A percentile compares a stretch with the other conserved stretches of the same genome.
phyloP scores from a whole-genome alignment of 2,329 filamentous ascomycete species.

The Pseudocercospora pini-densiflorae region DNA sequence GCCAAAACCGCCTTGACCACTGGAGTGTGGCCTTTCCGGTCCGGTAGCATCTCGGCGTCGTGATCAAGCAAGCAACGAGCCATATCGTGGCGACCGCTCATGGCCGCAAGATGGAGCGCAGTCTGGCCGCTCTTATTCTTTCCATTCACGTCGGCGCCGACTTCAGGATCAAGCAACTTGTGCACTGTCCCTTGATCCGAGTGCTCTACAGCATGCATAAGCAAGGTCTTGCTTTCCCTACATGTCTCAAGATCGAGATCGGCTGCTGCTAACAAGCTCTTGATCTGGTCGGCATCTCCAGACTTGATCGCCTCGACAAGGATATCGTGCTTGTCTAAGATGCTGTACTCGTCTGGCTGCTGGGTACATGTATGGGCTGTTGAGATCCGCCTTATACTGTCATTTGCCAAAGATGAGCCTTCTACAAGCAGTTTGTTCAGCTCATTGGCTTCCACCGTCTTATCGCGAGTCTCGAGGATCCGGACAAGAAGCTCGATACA shows the following conservation, averaged over 20 bases:
- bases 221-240: conserved; percentile 25
- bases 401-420: conserved; percentile 13
- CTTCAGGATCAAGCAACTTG: conserved; percentile 25
- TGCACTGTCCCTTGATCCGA: conserved; percentile 25
- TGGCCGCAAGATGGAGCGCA: conserved; percentile 29
- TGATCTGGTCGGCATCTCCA: conserved; percentile 24
- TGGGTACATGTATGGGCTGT: conserved; percentile 11
- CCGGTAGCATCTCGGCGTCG: conserved; percentile 24
- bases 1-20: conserved; percentile 26
- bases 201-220: conserved; percentile 30
- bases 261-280: conserved; percentile 12
- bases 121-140: conserved; percentile 21
- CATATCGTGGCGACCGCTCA: conserved; percentile 24
- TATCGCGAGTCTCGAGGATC: conserved; percentile 27
- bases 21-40: conserved; percentile 26
- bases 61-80: conserved; percentile 24
- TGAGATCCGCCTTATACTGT: conserved; percentile 23
- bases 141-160: conserved; percentile 27
- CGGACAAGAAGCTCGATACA: conserved; percentile 25
- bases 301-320: conserved; percentile 25
- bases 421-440: conserved; percentile 18
- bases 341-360: conserved; percentile 13
- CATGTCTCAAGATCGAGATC: conserved; percentile 25
- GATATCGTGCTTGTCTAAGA: conserved; percentile 24
- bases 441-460: conserved; percentile 28